phyloP scores from a whole-genome alignment of 192 early-diverging fungal species.

The Lunasporangiospora selenospora region DNA sequence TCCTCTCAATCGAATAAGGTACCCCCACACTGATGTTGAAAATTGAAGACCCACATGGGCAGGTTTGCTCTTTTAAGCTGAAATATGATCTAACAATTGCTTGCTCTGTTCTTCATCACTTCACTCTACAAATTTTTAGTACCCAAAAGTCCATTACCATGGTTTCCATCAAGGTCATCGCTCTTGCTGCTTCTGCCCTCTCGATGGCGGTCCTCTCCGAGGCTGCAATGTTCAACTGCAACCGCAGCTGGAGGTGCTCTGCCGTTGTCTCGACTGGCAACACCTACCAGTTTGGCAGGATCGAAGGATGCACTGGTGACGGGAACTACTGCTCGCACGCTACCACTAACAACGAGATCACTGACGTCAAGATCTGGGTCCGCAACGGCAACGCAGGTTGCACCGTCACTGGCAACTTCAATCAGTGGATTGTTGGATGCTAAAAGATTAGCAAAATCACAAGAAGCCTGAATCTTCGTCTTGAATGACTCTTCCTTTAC shows the following conservation, averaged over 20 bases:
- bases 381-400: not conserved
- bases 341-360: not conserved
- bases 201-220: not conserved
- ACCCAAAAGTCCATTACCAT: no score
- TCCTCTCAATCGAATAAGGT: no score
- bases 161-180: not conserved
- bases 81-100: no score
- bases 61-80: no score
- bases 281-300: not conserved
- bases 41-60: no score
- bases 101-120: no score
- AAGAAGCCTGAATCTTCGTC: no score
- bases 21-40: no score
- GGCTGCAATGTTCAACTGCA: not conserved
- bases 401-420: not conserved
- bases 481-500: no score
- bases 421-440: not conserved
- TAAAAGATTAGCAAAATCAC: no score
- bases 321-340: constrained; percentile 1
- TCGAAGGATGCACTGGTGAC: constrained; percentile 1
- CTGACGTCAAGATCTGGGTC: not conserved
- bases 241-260: not conserved
- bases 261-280: not conserved
- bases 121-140: no score
- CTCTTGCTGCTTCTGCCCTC: not conserved